Base-by-base conservation (phyloP, 192 early-diverging fungal species). In the Entomortierella beljakovae region DNA sequence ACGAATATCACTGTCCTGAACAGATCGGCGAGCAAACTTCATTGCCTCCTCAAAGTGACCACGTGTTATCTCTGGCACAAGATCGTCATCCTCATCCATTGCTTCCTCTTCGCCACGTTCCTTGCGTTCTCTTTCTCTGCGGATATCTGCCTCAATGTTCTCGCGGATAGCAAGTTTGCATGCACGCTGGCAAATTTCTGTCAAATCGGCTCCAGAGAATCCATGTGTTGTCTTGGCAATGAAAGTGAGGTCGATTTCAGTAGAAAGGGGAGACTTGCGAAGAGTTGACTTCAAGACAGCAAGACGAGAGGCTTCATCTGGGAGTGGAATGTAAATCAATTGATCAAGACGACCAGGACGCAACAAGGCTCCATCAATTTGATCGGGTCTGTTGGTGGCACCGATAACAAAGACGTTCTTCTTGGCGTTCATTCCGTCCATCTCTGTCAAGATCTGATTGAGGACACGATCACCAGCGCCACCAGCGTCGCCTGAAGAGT, bases 361-460 rank as follows among this genome's bases (percentile, higher is more conserved):
- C 70, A 99, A 86, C 64, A 99, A 87, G 31, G 98, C 98, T 6
- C 93, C 90, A 84, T 99, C 98, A 46, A 99, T 98, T 86, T 97
- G 96, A 83, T 99, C 98, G 16, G 98, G 98, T 70, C 98, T 88
- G 86, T 99, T 99, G 63, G 98, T 99, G 32, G 98, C 98, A 64
- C 97, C 98, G 86, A 99, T 99, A 55, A 99, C 96, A 83, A 99
- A 99, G 37, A 99, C 97, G 81, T 98, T 96, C 90, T 98, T 98
- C 88, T 98, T 98, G 63, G 96, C 96, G 77, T 97, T 97, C 98
- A 99, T 99, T 73, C 98, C 98, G 71, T 99, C 98, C 96, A 99
- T 98, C 83, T 98, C 98, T 18, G 98, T 98, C 71, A 99, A 86
- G 70, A 99, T 96, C 88, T 98, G 97, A 88, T 98, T 99, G 35